Conservation (phyloP, 2,329 filamentous ascomycete species). For the Aspergillus sp. region DNA sequence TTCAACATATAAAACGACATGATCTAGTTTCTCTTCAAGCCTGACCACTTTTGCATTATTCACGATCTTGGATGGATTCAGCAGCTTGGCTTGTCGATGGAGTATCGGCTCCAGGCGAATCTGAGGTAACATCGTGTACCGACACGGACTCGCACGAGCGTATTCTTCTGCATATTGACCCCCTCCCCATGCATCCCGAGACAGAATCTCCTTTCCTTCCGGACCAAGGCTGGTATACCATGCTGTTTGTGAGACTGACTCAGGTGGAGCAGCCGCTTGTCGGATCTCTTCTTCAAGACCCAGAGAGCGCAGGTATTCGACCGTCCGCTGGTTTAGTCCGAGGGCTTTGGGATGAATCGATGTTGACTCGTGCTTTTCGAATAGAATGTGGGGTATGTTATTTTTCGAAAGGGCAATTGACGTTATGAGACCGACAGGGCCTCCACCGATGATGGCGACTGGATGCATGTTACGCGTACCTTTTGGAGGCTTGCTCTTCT, state of each 20-base stretch:
- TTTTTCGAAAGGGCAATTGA: constrained; percentile 27
- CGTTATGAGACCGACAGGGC: constrained; percentile 23
- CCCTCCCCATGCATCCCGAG: constrained; percentile 25
- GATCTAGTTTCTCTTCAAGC: constrained; percentile 15
- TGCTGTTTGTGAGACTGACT: constrained; percentile 19
- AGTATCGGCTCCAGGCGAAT: constrained; percentile 35
- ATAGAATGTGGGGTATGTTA: constrained; percentile 21
- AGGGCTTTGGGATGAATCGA: constrained; percentile 30
- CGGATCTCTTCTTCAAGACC: constrained; percentile 27
- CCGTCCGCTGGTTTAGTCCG: constrained; percentile 24
- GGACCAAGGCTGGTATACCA: constrained; percentile 26
- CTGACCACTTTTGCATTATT: constrained; percentile 21
- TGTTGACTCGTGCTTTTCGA: constrained; percentile 26
- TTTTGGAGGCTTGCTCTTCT: too few relatives aligned
- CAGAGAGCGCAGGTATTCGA: constrained; percentile 19
- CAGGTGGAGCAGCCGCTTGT: constrained; percentile 11
- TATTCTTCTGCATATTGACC: constrained; percentile 19
- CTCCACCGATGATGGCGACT: constrained; percentile 21
- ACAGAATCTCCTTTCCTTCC: constrained; percentile 22
- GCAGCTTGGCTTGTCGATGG: constrained; percentile 18
- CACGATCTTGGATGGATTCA: constrained; percentile 24
- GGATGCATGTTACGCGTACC: background rate
- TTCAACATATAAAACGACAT: constrained; percentile 16
- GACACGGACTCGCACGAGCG: constrained; percentile 17
- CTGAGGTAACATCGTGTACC: constrained; percentile 28